These are phyloP conservation scores for Yamadazyma dendronema DNA, from an alignment of 1,139 yeast species.

Conservation along the genomic window DNA sequence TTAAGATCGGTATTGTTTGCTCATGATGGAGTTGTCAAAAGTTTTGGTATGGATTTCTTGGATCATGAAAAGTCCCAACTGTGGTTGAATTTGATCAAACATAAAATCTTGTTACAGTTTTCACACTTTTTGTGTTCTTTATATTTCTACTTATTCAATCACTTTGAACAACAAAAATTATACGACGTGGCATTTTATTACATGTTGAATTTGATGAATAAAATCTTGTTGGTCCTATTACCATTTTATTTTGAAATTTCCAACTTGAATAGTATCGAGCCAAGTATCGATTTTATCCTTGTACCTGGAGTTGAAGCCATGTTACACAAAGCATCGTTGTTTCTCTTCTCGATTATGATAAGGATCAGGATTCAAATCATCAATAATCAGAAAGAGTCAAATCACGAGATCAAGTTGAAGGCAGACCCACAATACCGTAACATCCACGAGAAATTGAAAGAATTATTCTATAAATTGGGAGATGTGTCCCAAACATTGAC, in stretches of 20 bases:
- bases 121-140: constrained; percentile 29
- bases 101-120: constrained; percentile 29
- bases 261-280: constrained; percentile 19
- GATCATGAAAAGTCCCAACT: constrained; percentile 1
- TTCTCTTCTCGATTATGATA: constrained; percentile 21
- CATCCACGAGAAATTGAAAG: constrained; percentile 8
- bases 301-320: constrained; percentile 32
- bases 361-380: constrained; percentile 11
- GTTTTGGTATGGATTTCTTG: constrained; percentile 1
- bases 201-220: constrained; percentile 27
- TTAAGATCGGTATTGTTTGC: constrained; percentile 11
- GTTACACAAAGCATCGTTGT: constrained; percentile 30
- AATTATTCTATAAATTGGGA: constrained; percentile 8
- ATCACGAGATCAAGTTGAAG: constrained; percentile 8
- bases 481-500: constrained; percentile 11
- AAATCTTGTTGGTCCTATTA: constrained; percentile 27
- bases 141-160: constrained; percentile 28
- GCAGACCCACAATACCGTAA: constrained; percentile 8
- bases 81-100: constrained; percentile 6
- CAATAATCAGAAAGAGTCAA: constrained; percentile 5
- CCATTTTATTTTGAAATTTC: constrained; percentile 27
- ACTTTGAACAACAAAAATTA: constrained; percentile 29
- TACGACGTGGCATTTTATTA: constrained; percentile 31
- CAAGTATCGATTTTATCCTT: constrained; percentile 35
- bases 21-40: constrained; percentile 4